Evolutionary conservation across 2,329 filamentous ascomycete species (phyloP), one percentile per base, ranked within the genome.

Genomic region (Talaromyces sp.): DNA sequence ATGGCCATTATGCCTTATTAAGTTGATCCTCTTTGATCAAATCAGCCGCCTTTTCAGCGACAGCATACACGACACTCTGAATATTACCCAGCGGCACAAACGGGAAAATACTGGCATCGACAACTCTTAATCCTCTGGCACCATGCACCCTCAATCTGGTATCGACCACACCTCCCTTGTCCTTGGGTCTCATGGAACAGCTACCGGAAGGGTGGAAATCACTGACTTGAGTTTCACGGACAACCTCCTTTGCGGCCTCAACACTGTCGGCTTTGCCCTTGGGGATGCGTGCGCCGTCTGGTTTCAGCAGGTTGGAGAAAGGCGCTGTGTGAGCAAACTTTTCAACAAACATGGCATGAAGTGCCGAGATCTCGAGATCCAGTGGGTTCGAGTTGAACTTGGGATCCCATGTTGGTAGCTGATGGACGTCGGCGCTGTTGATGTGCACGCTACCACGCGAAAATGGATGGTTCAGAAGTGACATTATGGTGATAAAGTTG

Each of bases 71-170:
- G 8, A 74, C 73, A 9, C 73, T 70, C 68, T 76, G 73, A 16
- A 79, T 74, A 70, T 79, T 77, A 2, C 74, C 75, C 14, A 72
- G 69, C 7, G 75, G 74, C 43, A 78, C 68, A 31, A 78, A 68
- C 1, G 76, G 76, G 35, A 78, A 72, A 14, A 76, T 68, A 67
- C 73, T 76, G 2, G 75, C 75, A 75, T 89, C 87, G 0, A 89
- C 87, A 2, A 89, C 87, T 33, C 87, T 78, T 59, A 90, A 72
- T 0, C 73, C 73, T 2, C 67, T 59, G 0, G 74, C 71, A 7
- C 75, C 76, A 60, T 77, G 74, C 2, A 76, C 74, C 58, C 43
- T 68, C 56, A 74, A 60, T 6, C 73, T 67, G 11, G 70, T 62
- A 66, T 74, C 70, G 0, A 80, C 73, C 4, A 78, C 76, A 0